phyloP scores from a whole-genome alignment of 164 flowering plant genomes.

The Vitis labrusca region DNA sequence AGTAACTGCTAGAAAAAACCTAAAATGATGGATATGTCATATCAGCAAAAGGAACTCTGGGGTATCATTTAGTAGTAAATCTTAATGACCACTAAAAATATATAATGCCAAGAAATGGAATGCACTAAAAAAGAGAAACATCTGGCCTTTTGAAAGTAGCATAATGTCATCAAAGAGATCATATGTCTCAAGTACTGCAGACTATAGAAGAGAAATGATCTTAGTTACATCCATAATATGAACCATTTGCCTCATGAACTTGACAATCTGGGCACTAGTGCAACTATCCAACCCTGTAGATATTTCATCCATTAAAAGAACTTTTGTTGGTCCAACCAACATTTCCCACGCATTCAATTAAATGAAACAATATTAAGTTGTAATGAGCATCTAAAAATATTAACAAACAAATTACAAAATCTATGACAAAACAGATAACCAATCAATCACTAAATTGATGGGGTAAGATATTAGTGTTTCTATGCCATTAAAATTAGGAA shows the following conservation, averaged over 20 bases:
- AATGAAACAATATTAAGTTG: not conserved
- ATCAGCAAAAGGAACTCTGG: not conserved
- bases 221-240: slow-evolving; percentile 52
- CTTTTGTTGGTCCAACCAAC: slow-evolving; percentile 61
- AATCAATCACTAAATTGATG: too few relatives aligned
- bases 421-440: not conserved
- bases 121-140: not conserved
- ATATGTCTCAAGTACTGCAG: slow-evolving; percentile 48
- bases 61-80: not conserved
- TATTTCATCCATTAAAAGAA: slow-evolving; percentile 60
- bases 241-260: slow-evolving; percentile 53
- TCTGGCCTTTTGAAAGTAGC: slow-evolving; percentile 62
- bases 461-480: too few relatives aligned
- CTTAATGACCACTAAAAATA: not conserved
- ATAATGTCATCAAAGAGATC: slow-evolving; percentile 55
- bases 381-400: not conserved
- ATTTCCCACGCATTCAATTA: slow-evolving; percentile 46
- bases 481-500: too few relatives aligned
- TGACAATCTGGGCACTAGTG: slow-evolving; percentile 50
- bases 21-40: slow-evolving; percentile 10
- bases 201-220: slow-evolving; percentile 48
- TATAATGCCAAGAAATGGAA: too few relatives aligned
- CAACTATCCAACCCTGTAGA: slow-evolving; percentile 70
- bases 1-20: slow-evolving; percentile 57
- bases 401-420: not conserved